Evolutionary conservation across 1,139 yeast species (phyloP).

Genomic region (Geotrichum fermentans): DNA sequence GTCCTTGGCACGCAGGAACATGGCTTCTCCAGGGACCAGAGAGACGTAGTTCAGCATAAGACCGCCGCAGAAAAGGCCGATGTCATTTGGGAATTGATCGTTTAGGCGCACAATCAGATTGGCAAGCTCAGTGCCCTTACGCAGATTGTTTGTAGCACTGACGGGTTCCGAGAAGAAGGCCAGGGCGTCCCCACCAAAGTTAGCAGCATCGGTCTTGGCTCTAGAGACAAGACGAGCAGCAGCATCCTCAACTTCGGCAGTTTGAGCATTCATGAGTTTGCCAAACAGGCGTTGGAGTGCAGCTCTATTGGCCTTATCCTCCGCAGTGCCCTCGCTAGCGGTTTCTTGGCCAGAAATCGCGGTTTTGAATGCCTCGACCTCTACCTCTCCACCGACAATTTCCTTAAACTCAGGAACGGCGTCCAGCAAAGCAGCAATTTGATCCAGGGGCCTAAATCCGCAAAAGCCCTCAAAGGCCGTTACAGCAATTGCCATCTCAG

Average conservation of each 20-base stretch:
- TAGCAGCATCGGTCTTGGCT: slow-evolving; percentile 42
- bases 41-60: slow-evolving; percentile 81
- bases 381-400: slow-evolving; percentile 58
- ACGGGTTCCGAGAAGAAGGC: neutral
- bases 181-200: slow-evolving; percentile 33
- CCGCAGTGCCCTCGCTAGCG: slow-evolving; percentile 46
- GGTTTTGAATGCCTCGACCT: slow-evolving; percentile 49
- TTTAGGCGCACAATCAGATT: slow-evolving; percentile 70
- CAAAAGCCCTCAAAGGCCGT: slow-evolving; percentile 96
- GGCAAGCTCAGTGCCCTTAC: slow-evolving; percentile 50
- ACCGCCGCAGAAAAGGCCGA: slow-evolving; percentile 95
- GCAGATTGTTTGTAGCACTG: neutral
- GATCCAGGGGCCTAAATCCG: slow-evolving; percentile 88
- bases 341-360: slow-evolving; percentile 42
- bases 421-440: slow-evolving; percentile 61
- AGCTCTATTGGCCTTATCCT: slow-evolving; percentile 46
- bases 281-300: slow-evolving; percentile 72
- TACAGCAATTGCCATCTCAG: slow-evolving; percentile 97
- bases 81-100: slow-evolving; percentile 85
- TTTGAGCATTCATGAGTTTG: slow-evolving; percentile 74
- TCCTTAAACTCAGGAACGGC: slow-evolving; percentile 70
- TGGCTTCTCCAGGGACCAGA: slow-evolving; percentile 88
- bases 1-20: slow-evolving; percentile 93
- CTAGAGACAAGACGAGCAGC: slow-evolving; percentile 61
- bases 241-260: slow-evolving; percentile 47